Conservation (phyloP, 208 protist species). For the Acanthamoeba triangularis region DNA sequence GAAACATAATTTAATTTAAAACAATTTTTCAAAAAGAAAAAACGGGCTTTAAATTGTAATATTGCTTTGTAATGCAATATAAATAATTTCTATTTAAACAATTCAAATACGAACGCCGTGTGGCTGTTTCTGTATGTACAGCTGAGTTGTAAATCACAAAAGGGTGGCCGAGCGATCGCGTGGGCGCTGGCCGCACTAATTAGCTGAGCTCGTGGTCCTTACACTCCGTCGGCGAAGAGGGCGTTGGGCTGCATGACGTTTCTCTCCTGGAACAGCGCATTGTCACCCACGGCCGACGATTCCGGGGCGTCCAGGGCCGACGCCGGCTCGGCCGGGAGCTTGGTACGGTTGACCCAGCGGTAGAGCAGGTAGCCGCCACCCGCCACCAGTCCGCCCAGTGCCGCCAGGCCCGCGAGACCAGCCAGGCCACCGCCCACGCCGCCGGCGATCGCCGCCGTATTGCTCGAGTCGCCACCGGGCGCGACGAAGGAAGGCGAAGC, state of each 20-base stretch:
- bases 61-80: too few species aligned
- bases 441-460: not conserved
- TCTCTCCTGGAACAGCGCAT: constrained; percentile 6
- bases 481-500: not conserved
- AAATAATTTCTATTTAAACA: too few species aligned
- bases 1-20: too few species aligned
- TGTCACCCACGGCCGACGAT: not conserved
- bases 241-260: constrained; percentile 22
- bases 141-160: too few species aligned
- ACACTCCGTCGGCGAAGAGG: constrained; percentile 6
- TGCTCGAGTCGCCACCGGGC: not conserved
- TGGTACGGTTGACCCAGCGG: not conserved
- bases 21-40: too few species aligned
- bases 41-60: too few species aligned
- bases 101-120: too few species aligned
- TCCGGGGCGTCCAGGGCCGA: not conserved
- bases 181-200: too few species aligned
- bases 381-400: not conserved
- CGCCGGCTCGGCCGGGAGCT: not conserved
- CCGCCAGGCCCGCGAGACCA: not conserved
- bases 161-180: too few species aligned
- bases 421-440: not conserved
- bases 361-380: constrained; percentile 14
- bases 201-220: not conserved
- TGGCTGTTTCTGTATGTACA: too few species aligned